Conservation (phyloP, 2,329 filamentous ascomycete species). For the Macroventuria anomochaeta region DNA sequence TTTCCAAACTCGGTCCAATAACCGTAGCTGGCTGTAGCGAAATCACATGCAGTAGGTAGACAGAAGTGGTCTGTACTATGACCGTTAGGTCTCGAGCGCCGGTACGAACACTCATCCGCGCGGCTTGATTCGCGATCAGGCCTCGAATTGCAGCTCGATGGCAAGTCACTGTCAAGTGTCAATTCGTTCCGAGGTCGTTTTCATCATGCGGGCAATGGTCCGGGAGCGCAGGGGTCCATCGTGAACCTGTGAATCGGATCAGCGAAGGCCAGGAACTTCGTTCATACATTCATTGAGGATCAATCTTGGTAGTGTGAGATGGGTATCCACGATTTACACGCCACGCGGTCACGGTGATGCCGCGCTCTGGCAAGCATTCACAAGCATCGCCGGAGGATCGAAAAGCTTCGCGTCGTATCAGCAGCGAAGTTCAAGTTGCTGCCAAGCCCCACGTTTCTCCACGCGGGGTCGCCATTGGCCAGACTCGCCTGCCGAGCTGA, state of each 20-base stretch:
- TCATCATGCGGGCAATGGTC: neutral
- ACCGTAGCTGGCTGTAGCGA: neutral
- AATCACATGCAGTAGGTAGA: neutral
- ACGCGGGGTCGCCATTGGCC: slow-evolving; percentile 5
- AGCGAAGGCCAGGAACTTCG: neutral
- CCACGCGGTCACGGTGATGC: slow-evolving; percentile 8
- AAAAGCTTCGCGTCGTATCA: slow-evolving; percentile 14
- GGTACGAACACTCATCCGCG: neutral
- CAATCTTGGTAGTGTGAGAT: neutral
- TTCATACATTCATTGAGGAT: neutral
- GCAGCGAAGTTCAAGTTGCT: neutral
- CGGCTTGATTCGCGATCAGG: slow-evolving; percentile 2
- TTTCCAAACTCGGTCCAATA: neutral
- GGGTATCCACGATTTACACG: neutral
- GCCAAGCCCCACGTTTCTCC: slow-evolving; percentile 16
- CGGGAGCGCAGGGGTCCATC: neutral
- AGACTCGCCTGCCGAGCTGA: neutral
- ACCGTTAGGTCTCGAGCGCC: slow-evolving; percentile 4
- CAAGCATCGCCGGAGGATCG: slow-evolving; percentile 11
- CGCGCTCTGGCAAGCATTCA: slow-evolving; percentile 6
- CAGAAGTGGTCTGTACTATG: slow-evolving; percentile 7
- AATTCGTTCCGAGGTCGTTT: neutral
- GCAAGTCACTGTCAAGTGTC: neutral
- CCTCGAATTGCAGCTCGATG: neutral
- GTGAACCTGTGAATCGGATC: neutral